phyloP scores from a whole-genome alignment of 2,329 filamentous ascomycete genomes.

The Neobulgaria alba region DNA sequence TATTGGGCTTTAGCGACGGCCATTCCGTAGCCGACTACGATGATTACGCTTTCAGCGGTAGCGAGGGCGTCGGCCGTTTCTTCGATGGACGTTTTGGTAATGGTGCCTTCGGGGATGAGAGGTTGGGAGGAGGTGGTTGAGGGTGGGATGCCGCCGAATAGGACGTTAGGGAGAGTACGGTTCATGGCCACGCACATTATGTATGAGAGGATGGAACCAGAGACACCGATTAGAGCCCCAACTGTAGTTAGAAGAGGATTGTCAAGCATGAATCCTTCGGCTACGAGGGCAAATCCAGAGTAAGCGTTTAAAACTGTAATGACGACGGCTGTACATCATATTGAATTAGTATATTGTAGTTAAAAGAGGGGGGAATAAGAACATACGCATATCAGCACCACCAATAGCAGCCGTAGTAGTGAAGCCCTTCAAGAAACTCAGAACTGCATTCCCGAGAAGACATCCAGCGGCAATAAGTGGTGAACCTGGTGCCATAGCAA shows the following conservation, averaged over 20 bases:
- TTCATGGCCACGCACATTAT: constrained; percentile 91
- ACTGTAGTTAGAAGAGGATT: constrained; percentile 79
- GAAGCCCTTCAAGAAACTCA: constrained; percentile 80
- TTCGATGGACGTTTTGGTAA: constrained; percentile 71
- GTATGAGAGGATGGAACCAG: constrained; percentile 81
- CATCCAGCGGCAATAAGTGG: constrained; percentile 73
- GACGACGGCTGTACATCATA: constrained; percentile 51
- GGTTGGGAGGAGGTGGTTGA: constrained; percentile 57
- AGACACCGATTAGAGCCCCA: constrained; percentile 79
- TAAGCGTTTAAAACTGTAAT: constrained; percentile 89
- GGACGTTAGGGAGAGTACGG: constrained; percentile 75
- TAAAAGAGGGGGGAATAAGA: neutral
- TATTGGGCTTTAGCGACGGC: constrained; percentile 91
- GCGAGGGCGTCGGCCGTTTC: constrained; percentile 70
- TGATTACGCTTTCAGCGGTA: constrained; percentile 76
- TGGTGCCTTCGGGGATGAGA: constrained; percentile 70
- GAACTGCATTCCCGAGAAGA: constrained; percentile 62
- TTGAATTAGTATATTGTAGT: neutral
- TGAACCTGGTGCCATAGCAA: constrained; percentile 72
- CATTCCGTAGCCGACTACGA: constrained; percentile 84
- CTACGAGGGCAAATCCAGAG: constrained; percentile 81
- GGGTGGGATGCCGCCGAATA: constrained; percentile 73
- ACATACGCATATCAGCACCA: constrained; percentile 77
- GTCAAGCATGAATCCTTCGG: constrained; percentile 86
- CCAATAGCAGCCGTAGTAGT: constrained; percentile 85